phyloP scores from a whole-genome alignment of 176 grass and related monocot genomes.

The Poa annua region DNA sequence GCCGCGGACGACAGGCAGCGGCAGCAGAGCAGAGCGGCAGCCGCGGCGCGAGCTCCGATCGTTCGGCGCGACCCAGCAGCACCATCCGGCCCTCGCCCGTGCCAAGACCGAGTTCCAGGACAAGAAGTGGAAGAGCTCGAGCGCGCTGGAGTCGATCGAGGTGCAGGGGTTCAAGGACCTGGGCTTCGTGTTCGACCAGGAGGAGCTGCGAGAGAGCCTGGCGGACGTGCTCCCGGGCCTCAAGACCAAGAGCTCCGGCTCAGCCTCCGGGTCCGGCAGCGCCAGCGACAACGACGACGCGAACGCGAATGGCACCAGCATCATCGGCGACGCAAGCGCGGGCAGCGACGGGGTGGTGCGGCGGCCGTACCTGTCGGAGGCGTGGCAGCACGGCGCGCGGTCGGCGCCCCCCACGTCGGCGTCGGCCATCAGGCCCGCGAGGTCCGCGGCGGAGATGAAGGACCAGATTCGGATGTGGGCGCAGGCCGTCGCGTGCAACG shows the following conservation, averaged over 20 bases:
- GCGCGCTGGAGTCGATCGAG: constrained; percentile 80
- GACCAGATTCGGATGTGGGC: constrained; percentile 92
- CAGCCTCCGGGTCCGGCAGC: constrained; percentile 27
- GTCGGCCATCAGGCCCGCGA: constrained; percentile 51
- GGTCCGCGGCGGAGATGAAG: constrained; percentile 69
- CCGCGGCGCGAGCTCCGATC: constrained; percentile 14
- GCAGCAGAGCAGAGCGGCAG: not conserved
- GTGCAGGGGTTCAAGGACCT: constrained; percentile 92
- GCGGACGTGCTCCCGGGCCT: constrained; percentile 72
- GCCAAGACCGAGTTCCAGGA: constrained; percentile 42
- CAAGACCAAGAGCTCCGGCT: constrained; percentile 32
- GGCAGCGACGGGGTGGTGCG: not conserved
- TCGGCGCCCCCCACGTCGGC: not conserved
- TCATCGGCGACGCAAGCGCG: not conserved
- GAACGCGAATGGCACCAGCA: not conserved
- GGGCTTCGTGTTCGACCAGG: constrained; percentile 84
- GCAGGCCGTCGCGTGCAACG: constrained; percentile 85
- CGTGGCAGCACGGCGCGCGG: constrained; percentile 55
- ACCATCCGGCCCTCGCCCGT: not conserved
- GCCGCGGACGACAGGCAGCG: not conserved
- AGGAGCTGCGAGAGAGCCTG: constrained; percentile 53
- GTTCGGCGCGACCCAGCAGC: constrained; percentile 17
- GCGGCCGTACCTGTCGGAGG: constrained; percentile 73
- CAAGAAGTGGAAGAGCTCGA: constrained; percentile 71
- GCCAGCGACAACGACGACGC: constrained; percentile 24